phyloP scores from a whole-genome alignment of 1,139 yeast species.

The Wickerhamiella pararugosa region DNA sequence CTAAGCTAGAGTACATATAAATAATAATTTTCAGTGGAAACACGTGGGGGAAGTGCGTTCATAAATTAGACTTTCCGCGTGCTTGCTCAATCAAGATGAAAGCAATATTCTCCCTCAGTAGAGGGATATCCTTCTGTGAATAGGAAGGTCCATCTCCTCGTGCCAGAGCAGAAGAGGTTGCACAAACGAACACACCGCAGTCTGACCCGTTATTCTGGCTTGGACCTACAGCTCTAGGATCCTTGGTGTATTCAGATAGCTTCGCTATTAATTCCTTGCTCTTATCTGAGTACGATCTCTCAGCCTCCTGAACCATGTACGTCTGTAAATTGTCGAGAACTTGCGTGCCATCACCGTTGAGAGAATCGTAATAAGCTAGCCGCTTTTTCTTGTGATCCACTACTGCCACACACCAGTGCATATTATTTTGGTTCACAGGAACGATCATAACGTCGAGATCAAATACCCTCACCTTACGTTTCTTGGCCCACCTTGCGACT shows the following conservation, averaged over 20 bases:
- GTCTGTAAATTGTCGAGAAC: slow-evolving; percentile 41
- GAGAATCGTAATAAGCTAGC: slow-evolving; percentile 66
- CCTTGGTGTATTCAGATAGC: slow-evolving; percentile 18
- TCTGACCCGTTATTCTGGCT: slow-evolving; percentile 84
- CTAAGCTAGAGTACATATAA: too few species aligned
- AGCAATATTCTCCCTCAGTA: slow-evolving; percentile 59
- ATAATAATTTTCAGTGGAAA: too few species aligned
- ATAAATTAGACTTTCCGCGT: background rate
- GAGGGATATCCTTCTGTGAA: slow-evolving; percentile 54
- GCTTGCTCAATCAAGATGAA: slow-evolving; percentile 26
- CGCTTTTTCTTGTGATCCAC: slow-evolving; percentile 45
- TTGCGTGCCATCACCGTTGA: slow-evolving; percentile 38
- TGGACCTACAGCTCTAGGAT: slow-evolving; percentile 40
- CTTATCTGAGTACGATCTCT: slow-evolving; percentile 18
- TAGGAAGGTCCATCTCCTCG: slow-evolving; percentile 38
- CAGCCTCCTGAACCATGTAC: slow-evolving; percentile 38
- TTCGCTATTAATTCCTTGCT: slow-evolving; percentile 26
- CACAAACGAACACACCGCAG: slow-evolving; percentile 89
- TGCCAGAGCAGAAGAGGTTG: slow-evolving; percentile 48
- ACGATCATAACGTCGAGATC: slow-evolving; percentile 51
- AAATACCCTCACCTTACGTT: slow-evolving; percentile 57
- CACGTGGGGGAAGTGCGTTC: too few species aligned
- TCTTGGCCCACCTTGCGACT: slow-evolving; percentile 80
- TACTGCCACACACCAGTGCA: slow-evolving; percentile 90
- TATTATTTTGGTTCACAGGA: slow-evolving; percentile 68